A percentile compares a stretch with the other conserved stretches of the same genome.
phyloP scores from a whole-genome alignment of 768 basidiomycete genomes.

The Tulasnella sp. region DNA sequence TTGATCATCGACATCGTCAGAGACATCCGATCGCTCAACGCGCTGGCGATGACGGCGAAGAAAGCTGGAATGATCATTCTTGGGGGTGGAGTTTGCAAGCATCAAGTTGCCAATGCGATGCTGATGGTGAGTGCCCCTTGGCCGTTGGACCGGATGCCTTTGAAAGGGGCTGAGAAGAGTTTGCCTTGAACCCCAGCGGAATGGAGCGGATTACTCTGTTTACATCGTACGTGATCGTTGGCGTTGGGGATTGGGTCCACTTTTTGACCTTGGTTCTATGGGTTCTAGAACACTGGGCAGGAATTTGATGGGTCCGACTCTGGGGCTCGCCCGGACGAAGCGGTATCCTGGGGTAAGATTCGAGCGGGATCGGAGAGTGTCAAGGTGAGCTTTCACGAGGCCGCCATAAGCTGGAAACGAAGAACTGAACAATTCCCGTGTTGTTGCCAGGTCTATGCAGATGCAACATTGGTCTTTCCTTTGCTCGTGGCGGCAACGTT shows the following conservation, averaged over 20 bases:
- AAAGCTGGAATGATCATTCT: slow-evolving; percentile 98
- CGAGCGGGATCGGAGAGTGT: slow-evolving; percentile 76
- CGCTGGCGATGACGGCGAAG: slow-evolving; percentile 75
- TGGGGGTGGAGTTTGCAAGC: slow-evolving; percentile 97
- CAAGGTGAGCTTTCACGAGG: slow-evolving; percentile 49
- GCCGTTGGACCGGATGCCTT: background rate
- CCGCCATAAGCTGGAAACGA: background rate
- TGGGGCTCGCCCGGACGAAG: slow-evolving; percentile 94
- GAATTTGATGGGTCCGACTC: slow-evolving; percentile 99
- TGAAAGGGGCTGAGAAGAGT: slow-evolving; percentile 22
- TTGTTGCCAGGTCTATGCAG: slow-evolving; percentile 67
- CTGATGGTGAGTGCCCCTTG: slow-evolving; percentile 63
- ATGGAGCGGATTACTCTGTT: slow-evolving; percentile 96
- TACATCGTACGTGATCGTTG: slow-evolving; percentile 65
- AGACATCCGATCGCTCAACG: slow-evolving; percentile 90
- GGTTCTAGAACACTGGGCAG: slow-evolving; percentile 91
- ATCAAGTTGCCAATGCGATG: slow-evolving; percentile 99
- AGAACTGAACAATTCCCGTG: background rate
- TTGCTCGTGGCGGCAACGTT: slow-evolving; percentile 94
- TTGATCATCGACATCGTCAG: slow-evolving; percentile 89
- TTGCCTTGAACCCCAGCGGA: slow-evolving; percentile 54
- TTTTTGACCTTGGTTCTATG: background rate
- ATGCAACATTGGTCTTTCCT: slow-evolving; percentile 94
- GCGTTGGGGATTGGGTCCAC: background rate
- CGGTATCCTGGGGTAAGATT: slow-evolving; percentile 98